Evolutionary conservation across 2,329 filamentous ascomycete species (phyloP).

Genomic region (Podosphaera xanthii): DNA sequence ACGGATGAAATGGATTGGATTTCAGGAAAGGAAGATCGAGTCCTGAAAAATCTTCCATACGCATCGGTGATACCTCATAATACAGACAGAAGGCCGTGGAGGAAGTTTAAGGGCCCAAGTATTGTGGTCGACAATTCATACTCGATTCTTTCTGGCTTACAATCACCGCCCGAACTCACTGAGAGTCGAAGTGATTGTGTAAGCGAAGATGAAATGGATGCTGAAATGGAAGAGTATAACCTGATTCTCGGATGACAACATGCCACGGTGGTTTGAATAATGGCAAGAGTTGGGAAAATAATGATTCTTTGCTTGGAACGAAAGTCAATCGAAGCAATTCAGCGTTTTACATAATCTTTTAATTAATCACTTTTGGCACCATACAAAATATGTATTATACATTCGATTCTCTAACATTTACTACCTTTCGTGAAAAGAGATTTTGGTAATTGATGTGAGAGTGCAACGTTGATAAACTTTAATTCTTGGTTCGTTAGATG

Average conservation of each 20-base stretch:
- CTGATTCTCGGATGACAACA: background rate
- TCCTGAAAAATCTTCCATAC: background rate
- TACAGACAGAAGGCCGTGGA: background rate
- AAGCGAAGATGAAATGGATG: background rate
- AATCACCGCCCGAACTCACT: background rate
- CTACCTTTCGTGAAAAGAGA: too few relatives aligned
- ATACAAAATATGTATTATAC: too few relatives aligned
- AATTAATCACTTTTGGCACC: too few relatives aligned
- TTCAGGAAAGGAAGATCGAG: background rate
- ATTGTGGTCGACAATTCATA: background rate
- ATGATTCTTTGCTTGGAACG: too few relatives aligned
- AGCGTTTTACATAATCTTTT: too few relatives aligned
- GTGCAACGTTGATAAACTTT: too few relatives aligned
- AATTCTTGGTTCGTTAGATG: too few relatives aligned
- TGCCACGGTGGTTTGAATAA: too few relatives aligned
- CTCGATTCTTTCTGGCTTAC: background rate
- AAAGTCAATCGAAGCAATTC: too few relatives aligned
- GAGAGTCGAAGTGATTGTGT: background rate
- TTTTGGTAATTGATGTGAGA: too few relatives aligned
- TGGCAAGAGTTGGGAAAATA: too few relatives aligned
- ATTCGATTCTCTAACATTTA: too few relatives aligned
- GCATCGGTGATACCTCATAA: background rate
- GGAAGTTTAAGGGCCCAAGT: background rate
- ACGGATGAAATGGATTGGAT: background rate
- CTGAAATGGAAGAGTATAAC: constrained; percentile 1